Percentiles rank a stretch among this genome's conserved stretches.
These are phyloP conservation scores for Aristolochia fimbriata DNA, from an alignment of 164 flowering plant genomes.

Conservation along the genomic window DNA sequence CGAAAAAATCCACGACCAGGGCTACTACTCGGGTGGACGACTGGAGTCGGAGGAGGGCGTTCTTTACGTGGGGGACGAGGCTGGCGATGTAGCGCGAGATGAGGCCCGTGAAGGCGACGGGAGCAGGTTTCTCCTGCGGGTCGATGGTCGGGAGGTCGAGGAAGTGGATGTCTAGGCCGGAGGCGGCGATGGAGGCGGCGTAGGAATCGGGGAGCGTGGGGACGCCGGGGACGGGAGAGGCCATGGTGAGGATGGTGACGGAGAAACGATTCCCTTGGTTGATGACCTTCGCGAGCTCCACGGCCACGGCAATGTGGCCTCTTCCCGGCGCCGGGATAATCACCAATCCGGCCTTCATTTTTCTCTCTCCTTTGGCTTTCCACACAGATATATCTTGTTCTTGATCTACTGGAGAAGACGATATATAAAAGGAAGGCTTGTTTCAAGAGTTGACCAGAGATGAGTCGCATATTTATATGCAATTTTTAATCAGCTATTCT, in stretches of 20 bases:
- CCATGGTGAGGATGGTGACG: slow-evolving; percentile 7
- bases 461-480: too few relatives aligned
- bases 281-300: slow-evolving; percentile 7
- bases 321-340: neutral
- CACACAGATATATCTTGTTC: too few relatives aligned
- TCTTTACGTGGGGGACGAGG: neutral
- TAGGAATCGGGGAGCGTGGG: neutral
- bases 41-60: neutral
- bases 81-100: neutral
- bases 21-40: slow-evolving; percentile 1
- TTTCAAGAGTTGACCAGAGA: too few relatives aligned
- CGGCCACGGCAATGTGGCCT: slow-evolving; percentile 3
- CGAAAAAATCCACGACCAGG: slow-evolving; percentile 6
- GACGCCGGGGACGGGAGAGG: neutral
- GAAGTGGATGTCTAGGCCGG: slow-evolving; percentile 2
- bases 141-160: slow-evolving; percentile 2
- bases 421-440: too few relatives aligned
- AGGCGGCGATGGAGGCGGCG: slow-evolving; percentile 2
- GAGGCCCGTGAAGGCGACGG: too few relatives aligned
- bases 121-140: neutral
- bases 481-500: too few relatives aligned
- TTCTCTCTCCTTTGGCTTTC: neutral
- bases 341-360: neutral
- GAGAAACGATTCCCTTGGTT: neutral
- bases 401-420: too few relatives aligned